Percentiles rank a stretch among this genome's conserved stretches.
These are phyloP conservation scores for Amorphotheca resinae DNA, from an alignment of 495 filamentous ascomycete species.

Conservation along the genomic window DNA sequence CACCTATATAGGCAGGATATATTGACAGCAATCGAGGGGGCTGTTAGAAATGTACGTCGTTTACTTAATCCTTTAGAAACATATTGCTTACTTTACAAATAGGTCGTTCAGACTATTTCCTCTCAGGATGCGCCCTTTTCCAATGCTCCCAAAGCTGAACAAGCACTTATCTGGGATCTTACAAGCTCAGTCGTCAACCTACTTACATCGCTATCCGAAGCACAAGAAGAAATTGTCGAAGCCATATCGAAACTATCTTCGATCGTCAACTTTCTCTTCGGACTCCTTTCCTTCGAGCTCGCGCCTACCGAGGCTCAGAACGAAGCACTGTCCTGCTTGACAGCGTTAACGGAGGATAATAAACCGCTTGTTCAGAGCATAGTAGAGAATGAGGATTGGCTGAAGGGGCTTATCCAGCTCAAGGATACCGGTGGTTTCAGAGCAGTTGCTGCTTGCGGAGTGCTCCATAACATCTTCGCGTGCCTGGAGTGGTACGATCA, in stretches of 20 bases:
- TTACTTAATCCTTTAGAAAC: neutral
- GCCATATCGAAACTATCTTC: slow-evolving; percentile 32
- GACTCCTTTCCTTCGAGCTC: slow-evolving; percentile 27
- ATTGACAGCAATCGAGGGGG: slow-evolving; percentile 40
- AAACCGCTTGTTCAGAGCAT: slow-evolving; percentile 30
- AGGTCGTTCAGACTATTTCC: slow-evolving; percentile 33
- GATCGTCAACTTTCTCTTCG: slow-evolving; percentile 39
- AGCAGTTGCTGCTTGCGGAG: slow-evolving; percentile 34
- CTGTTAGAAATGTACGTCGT: slow-evolving; percentile 33
- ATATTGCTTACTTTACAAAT: neutral
- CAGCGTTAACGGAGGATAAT: slow-evolving; percentile 43
- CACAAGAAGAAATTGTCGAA: slow-evolving; percentile 40
- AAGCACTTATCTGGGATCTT: slow-evolving; percentile 36
- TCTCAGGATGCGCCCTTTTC: slow-evolving; percentile 26
- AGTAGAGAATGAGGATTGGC: slow-evolving; percentile 22
- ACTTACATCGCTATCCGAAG: slow-evolving; percentile 32
- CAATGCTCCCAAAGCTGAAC: slow-evolving; percentile 35
- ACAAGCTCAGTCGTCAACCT: slow-evolving; percentile 33
- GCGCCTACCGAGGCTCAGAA: slow-evolving; percentile 27
- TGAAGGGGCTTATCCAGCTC: slow-evolving; percentile 8
- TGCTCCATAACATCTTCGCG: slow-evolving; percentile 40
- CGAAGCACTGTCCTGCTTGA: slow-evolving; percentile 36
- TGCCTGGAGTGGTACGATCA: slow-evolving; percentile 35
- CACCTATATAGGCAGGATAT: slow-evolving; percentile 46
- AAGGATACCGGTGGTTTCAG: slow-evolving; percentile 22